A percentile compares a stretch with the other conserved stretches of the same genome.
Evolutionary conservation across 768 basidiomycete genomes (phyloP).

Genomic region (Agaricus subrufescens): DNA sequence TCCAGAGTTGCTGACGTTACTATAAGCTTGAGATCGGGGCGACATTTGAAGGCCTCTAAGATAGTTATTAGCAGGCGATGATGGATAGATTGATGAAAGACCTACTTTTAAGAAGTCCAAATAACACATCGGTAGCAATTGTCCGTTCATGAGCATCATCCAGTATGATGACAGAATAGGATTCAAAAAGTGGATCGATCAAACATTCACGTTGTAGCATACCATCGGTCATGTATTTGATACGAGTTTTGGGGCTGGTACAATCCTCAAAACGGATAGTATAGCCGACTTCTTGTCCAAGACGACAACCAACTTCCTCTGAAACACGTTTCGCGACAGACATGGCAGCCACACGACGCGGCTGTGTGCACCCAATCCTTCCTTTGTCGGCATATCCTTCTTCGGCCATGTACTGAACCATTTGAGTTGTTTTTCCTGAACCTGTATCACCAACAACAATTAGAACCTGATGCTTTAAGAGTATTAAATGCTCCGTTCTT

Average conservation of each 20-base stretch:
- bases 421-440: constrained; percentile 98
- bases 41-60: constrained; percentile 88
- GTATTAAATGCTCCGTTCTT: background rate
- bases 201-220: constrained; percentile 97
- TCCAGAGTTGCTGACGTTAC: constrained; percentile 99
- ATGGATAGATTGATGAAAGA: constrained; percentile 9
- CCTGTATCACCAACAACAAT: constrained; percentile 99
- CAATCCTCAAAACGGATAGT: constrained; percentile 99
- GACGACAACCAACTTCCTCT: constrained; percentile 95
- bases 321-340: constrained; percentile 98
- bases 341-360: constrained; percentile 98
- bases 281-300: constrained; percentile 98
- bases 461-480: constrained; percentile 83
- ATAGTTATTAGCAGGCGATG: constrained; percentile 13
- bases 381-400: constrained; percentile 87
- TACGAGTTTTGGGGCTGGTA: constrained; percentile 96
- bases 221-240: constrained; percentile 99
- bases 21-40: constrained; percentile 95
- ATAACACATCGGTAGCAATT: constrained; percentile 97
- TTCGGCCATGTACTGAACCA: constrained; percentile 98
- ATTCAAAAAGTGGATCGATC: constrained; percentile 89
- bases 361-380: constrained; percentile 95
- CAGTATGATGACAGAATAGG: constrained; percentile 95
- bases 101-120: constrained; percentile 90
- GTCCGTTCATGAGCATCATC: constrained; percentile 99